A percentile compares a stretch with the other conserved stretches of the same genome.
These are phyloP conservation scores for Tagetes erecta DNA, from an alignment of 129 eudicot species.

Conservation along the genomic window DNA sequence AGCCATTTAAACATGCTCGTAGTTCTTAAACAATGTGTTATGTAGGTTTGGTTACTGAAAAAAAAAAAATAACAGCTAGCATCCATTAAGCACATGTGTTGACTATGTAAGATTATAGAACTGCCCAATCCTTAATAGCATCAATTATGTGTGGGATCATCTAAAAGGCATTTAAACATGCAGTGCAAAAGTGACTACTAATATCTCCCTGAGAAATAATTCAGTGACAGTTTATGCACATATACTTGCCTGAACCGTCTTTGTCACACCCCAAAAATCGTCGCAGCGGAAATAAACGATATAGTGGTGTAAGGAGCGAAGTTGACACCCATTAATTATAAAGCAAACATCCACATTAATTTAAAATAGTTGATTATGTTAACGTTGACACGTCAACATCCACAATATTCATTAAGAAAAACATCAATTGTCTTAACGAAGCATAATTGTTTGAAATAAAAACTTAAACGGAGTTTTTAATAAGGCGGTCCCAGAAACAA, in stretches of 20 bases:
- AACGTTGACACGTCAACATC: no score
- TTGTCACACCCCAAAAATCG: no score
- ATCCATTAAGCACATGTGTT: conserved; percentile 1
- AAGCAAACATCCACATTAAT: no score
- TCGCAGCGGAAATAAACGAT: no score
- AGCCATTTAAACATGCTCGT: conserved; percentile 56
- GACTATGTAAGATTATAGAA: not conserved
- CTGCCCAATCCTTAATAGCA: conserved; percentile 77
- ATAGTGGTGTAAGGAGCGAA: no score
- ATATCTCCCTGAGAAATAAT: conserved; percentile 8
- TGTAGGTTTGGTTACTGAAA: conserved; percentile 94
- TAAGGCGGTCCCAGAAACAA: no score
- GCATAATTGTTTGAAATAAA: no score
- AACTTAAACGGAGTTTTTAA: no score
- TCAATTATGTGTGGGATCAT: conserved; percentile 95
- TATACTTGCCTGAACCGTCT: conserved; percentile 77
- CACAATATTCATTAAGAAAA: no score
- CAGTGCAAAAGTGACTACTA: conserved; percentile 27
- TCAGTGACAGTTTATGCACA: not conserved
- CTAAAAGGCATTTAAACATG: conserved; percentile 44
- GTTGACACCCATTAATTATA: no score
- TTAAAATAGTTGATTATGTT: no score
- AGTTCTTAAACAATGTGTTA: conserved; percentile 95
- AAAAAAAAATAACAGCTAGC: conserved; percentile 6
- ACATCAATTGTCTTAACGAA: no score